Evolutionary conservation across 805 yeast genomes (phyloP).

Genomic region (Naumovozyma baii): DNA sequence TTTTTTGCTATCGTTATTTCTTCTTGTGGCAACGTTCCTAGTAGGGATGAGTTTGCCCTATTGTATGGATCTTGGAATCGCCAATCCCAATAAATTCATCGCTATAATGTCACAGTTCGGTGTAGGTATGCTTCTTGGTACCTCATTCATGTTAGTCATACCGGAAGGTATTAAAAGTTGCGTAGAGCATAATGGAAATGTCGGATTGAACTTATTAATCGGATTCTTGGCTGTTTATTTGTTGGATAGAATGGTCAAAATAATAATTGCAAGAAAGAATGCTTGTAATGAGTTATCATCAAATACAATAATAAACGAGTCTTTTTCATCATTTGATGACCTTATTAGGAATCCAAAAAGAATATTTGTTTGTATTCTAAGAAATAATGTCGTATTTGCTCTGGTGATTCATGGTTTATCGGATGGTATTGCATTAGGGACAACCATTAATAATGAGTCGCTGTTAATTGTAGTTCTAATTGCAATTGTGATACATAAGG

Average conservation of each 20-base stretch:
- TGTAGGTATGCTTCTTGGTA: slow-evolving; percentile 46
- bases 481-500: slow-evolving; percentile 53
- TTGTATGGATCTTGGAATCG: neutral
- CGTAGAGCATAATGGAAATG: slow-evolving; percentile 25
- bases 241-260: slow-evolving; percentile 32
- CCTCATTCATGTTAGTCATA: slow-evolving; percentile 43
- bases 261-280: slow-evolving; percentile 5
- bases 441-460: slow-evolving; percentile 36
- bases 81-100: slow-evolving; percentile 14
- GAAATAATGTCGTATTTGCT: slow-evolving; percentile 46
- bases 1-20: slow-evolving; percentile 8
- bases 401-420: slow-evolving; percentile 49
- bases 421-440: slow-evolving; percentile 57
- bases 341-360: slow-evolving; percentile 16
- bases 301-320: neutral
- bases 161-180: slow-evolving; percentile 48
- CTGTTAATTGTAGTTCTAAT: slow-evolving; percentile 37
- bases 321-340: slow-evolving; percentile 13
- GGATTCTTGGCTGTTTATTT: slow-evolving; percentile 44
- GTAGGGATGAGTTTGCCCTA: slow-evolving; percentile 11
- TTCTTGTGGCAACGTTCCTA: slow-evolving; percentile 19
- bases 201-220: slow-evolving; percentile 39
- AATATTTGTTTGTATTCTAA: slow-evolving; percentile 26
- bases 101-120: slow-evolving; percentile 39
- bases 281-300: neutral